Evolutionary conservation across 2,329 filamentous ascomycete species (phyloP), one percentile per base, ranked within the genome.

Genomic region (Metarhizium rileyi): DNA sequence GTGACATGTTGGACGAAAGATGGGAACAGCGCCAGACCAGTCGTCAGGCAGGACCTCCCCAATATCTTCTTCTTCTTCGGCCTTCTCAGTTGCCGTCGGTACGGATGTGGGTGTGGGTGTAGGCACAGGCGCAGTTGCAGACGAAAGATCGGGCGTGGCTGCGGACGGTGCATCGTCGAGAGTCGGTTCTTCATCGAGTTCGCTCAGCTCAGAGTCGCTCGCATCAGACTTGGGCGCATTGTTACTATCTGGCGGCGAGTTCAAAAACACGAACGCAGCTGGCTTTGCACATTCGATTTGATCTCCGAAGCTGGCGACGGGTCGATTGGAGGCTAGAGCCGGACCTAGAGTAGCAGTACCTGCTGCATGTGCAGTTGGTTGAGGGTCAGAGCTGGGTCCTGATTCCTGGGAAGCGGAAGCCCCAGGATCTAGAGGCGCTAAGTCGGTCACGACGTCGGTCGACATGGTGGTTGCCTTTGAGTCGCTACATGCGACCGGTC

Each of bases 1-100:
- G 54, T 86, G 79, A 88, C 96, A 95, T 52, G 86, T 91, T 68
- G 93, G 93, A 68, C 84, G 91, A 70, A 98, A 98, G 53, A 98
- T 86, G 8, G 93, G 91, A 33, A 98, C 86, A 54, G 83, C 87
- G 54, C 90, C 90, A 62, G 89, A 95, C 73, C 88, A 96, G 66
- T 95, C 84, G 63, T 90, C 88, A 1, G 91, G 91, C 44, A 83
- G 73, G 49, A 95, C 78, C 48, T 93, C 87, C 57, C 86, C 86
- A 58, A 87, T 83, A 58, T 89, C 84, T 44, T 80, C 77, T 49
- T 76, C 72, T 38, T 74, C 56, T 14, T 66, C 51, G 20, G 49
- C 53, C 20, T 61, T 53, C 8, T 58, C 56, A 33, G 57, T 52
- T 28, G 57, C 48, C 40, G 61, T 55, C 36, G 46, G 50, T 51